Base-by-base conservation (phyloP, 176 grass and related monocot genomes). In the Juncus inflexus region DNA sequence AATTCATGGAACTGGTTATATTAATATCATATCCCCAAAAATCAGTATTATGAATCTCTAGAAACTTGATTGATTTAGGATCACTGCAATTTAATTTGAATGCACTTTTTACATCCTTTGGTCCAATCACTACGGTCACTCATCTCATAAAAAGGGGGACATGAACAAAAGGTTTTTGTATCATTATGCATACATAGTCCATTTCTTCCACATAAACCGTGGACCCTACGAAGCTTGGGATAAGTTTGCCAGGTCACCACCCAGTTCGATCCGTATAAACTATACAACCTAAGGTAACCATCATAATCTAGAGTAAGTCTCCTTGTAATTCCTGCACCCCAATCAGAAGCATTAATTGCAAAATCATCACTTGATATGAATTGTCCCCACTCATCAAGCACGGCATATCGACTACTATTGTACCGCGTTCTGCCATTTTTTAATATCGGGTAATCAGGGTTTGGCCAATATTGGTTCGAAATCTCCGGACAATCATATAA, bases 201-300 rank as follows among this genome's bases (percentile, higher is more conserved):
- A 59, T 87, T 84, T 4, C 6, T 54, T 4, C 89, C 89, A 35
- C 89, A 92, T 9, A 81, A 11, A 11, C 78, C 81, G 16, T 76
- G 66, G 0, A 78, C 61, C 37, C 9, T 15, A 59, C 83, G 84
- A 4, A 42, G 50, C 12, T 14, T 38, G 43, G 75, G 4, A 52
- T 58, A 57, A 61, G 80, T 80, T 41, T 81, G 49, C 80, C 81
- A 92, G 14, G 84, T 68, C 53, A 92, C 39, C 0, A 15, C 40
- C 89, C 84, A 92, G 9, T 7, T 56, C 47, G 56, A 9, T 0
- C 12, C 67, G 12, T 73, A 12, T 6, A 89, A 45, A 74, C 90
- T 95, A 56, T 95, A 89, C 11, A 79, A 37, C 58, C 89, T 50
- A 56, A 94, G 85, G 58, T 94, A 84, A 3, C 85, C 85, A 63